Evolutionary conservation across 2,329 filamentous ascomycete species (phyloP).

Genomic region (Cadophora sp.): DNA sequence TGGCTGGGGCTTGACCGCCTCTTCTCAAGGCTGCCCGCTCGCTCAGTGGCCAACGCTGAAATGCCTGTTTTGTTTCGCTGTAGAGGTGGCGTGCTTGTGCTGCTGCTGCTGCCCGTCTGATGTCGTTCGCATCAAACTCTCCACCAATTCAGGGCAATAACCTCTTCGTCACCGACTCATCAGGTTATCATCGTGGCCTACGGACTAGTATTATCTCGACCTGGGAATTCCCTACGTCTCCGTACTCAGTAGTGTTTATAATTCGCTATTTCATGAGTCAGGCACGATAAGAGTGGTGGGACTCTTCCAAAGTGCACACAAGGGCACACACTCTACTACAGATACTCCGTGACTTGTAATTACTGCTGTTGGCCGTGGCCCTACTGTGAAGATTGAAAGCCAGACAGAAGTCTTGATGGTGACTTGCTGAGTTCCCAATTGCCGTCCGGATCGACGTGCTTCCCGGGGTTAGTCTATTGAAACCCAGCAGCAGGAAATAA

Average conservation of each 20-base stretch:
- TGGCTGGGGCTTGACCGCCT: conserved; percentile 19
- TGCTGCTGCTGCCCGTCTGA: not conserved
- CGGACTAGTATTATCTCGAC: not conserved
- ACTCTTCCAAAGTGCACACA: conserved; percentile 1
- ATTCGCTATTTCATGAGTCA: not conserved
- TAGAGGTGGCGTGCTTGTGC: not conserved
- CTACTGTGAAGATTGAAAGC: too few species aligned
- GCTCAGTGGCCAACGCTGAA: conserved; percentile 2
- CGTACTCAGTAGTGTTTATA: not conserved
- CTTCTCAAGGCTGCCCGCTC: conserved; percentile 2
- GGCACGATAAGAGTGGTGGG: not conserved
- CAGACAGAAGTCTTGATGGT: not conserved
- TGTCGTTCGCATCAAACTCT: not conserved
- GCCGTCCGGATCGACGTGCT: conserved; percentile 28
- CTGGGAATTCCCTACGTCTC: not conserved
- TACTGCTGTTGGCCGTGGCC: too few species aligned
- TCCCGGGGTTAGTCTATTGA: conserved; percentile 21
- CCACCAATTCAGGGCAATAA: not conserved
- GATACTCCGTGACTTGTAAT: not conserved
- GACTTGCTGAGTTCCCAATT: conserved; percentile 16
- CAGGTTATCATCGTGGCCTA: too few species aligned
- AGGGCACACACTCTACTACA: too few species aligned
- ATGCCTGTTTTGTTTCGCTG: conserved; percentile 1
- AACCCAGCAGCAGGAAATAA: conserved; percentile 13
- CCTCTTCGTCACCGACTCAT: not conserved